phyloP scores from a whole-genome alignment of 495 filamentous ascomycete genomes.

The Cercophora newfieldiana region DNA sequence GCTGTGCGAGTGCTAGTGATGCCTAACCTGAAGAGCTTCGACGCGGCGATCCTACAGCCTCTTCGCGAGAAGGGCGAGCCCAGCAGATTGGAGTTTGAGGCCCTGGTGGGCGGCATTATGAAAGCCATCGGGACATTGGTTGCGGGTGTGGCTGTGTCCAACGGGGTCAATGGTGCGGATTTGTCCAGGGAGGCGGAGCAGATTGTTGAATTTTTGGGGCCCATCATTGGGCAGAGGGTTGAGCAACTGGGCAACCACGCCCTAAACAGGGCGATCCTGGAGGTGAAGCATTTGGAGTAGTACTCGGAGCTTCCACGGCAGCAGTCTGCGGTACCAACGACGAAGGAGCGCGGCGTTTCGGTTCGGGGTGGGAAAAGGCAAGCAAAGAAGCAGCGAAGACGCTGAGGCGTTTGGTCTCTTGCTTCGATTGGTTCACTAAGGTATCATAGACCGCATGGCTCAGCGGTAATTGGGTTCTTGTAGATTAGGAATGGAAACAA shows the following conservation, averaged over 20 bases:
- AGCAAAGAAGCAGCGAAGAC: not conserved
- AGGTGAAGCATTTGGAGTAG: constrained; percentile 44
- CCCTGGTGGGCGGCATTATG: constrained; percentile 60
- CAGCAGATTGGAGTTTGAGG: constrained; percentile 58
- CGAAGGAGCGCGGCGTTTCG: not conserved
- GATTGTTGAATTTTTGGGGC: constrained; percentile 55
- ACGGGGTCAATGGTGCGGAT: constrained; percentile 34
- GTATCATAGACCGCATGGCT: not conserved
- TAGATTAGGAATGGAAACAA: not conserved
- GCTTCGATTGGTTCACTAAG: not conserved
- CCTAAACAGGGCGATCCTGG: constrained; percentile 52
- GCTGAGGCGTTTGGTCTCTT: not conserved
- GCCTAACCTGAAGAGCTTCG: constrained; percentile 77
- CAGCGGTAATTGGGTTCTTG: not conserved
- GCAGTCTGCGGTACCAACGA: not conserved
- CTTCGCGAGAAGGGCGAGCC: constrained; percentile 58
- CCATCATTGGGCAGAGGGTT: constrained; percentile 61
- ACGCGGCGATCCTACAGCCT: constrained; percentile 63
- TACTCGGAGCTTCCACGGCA: not conserved
- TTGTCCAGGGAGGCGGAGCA: constrained; percentile 48
- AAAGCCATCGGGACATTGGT: constrained; percentile 55
- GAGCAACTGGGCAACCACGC: constrained; percentile 50
- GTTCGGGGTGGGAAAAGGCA: not conserved
- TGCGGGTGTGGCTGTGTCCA: constrained; percentile 19
- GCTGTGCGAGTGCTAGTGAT: constrained; percentile 77